Percentiles rank a stretch among this genome's conserved stretches.
These are phyloP conservation scores for Rhododendron simsii DNA, from an alignment of 148 eudicot genomes.

Conservation along the genomic window DNA sequence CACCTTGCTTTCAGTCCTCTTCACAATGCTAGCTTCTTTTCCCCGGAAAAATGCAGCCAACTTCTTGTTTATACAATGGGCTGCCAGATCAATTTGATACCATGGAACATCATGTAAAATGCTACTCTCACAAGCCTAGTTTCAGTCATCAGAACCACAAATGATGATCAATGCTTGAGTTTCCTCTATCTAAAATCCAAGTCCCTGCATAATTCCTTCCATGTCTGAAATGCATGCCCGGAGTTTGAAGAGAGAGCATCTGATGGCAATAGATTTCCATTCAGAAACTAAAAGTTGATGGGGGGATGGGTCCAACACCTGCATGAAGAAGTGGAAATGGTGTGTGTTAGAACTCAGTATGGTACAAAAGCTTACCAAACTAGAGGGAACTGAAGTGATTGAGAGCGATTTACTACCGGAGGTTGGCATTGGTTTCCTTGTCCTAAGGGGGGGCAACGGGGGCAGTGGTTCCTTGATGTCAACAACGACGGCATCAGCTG, in stretches of 20 bases:
- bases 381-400: neutral
- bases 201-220: neutral
- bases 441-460: constrained; percentile 23
- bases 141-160: neutral
- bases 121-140: neutral
- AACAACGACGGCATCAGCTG: constrained; percentile 75
- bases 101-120: neutral
- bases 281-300: constrained; percentile 10
- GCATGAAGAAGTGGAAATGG: neutral
- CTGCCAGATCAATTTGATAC: neutral
- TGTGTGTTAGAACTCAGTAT: neutral
- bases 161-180: neutral
- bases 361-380: neutral
- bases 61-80: neutral
- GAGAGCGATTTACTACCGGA: constrained; percentile 34
- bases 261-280: neutral
- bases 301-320: constrained; percentile 33
- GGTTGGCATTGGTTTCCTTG: constrained; percentile 58
- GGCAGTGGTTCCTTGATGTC: constrained; percentile 45
- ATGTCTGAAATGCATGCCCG: neutral
- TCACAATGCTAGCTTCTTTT: neutral
- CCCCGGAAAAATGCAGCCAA: neutral
- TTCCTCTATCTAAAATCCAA: neutral
- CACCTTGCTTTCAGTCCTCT: neutral
- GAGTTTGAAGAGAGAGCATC: neutral